phyloP scores from a whole-genome alignment of 805 yeast genomes.

The Yamadazyma olivae region DNA sequence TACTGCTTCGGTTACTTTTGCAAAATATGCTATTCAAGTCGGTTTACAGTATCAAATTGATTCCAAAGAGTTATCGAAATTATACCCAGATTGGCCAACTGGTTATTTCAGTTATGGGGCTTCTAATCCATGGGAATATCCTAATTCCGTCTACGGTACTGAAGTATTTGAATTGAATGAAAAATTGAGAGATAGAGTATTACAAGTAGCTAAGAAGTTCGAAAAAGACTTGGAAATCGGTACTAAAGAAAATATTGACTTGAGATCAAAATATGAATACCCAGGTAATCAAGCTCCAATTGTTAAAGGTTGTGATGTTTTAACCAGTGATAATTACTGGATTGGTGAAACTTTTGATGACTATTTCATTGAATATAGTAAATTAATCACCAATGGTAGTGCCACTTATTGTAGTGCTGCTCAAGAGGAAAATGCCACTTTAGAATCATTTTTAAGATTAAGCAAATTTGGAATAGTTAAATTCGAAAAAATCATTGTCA shows the following conservation, averaged over 20 bases:
- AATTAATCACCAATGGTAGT: slow-evolving; percentile 54
- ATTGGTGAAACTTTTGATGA: slow-evolving; percentile 51
- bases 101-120: slow-evolving; percentile 61
- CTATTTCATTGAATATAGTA: slow-evolving; percentile 47
- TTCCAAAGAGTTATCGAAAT: slow-evolving; percentile 36
- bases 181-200: slow-evolving; percentile 54
- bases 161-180: slow-evolving; percentile 63
- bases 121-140: slow-evolving; percentile 46
- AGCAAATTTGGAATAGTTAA: slow-evolving; percentile 53
- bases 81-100: slow-evolving; percentile 51
- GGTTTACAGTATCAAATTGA: slow-evolving; percentile 58
- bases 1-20: slow-evolving; percentile 57
- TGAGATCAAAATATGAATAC: slow-evolving; percentile 45
- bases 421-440: slow-evolving; percentile 65
- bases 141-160: slow-evolving; percentile 56
- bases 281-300: slow-evolving; percentile 8
- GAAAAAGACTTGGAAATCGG: slow-evolving; percentile 42
- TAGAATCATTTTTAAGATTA: slow-evolving; percentile 56
- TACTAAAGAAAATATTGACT: slow-evolving; percentile 38
- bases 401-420: slow-evolving; percentile 60
- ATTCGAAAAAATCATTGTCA: slow-evolving; percentile 52
- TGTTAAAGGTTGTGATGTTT: slow-evolving; percentile 45
- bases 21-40: slow-evolving; percentile 60
- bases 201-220: slow-evolving; percentile 41
- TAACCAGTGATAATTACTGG: slow-evolving; percentile 62